Evolutionary conservation across 306 rosid species (phyloP).

Genomic region (Gynostemma pentaphyllum): DNA sequence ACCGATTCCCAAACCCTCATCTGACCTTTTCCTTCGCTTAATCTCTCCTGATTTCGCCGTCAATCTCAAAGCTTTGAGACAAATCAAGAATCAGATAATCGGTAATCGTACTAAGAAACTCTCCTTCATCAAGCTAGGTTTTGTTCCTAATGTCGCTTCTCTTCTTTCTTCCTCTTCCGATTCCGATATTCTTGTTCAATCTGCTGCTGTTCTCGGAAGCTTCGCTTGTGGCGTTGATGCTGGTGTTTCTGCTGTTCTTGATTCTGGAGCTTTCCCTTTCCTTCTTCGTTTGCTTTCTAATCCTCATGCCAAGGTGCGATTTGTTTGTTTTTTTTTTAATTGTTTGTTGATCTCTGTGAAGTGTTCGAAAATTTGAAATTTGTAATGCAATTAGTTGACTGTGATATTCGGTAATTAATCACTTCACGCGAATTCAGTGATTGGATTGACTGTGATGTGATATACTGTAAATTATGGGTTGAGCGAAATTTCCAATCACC

Average conservation of each 20-base stretch:
- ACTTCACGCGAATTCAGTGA: no score
- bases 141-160: slow-evolving; percentile 56
- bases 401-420: no score
- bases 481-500: no score
- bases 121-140: slow-evolving; percentile 70
- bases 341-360: no score
- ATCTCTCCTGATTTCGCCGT: slow-evolving; percentile 43
- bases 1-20: slow-evolving; percentile 24
- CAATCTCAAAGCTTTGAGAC: slow-evolving; percentile 73
- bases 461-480: no score
- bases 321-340: slow-evolving; percentile 3
- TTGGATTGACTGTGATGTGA: no score
- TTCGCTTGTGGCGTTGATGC: slow-evolving; percentile 82
- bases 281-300: slow-evolving; percentile 51
- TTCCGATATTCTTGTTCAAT: slow-evolving; percentile 62
- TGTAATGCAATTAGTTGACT: no score
- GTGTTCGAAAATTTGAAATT: no score
- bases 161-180: slow-evolving; percentile 37
- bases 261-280: slow-evolving; percentile 55
- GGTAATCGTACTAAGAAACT: slow-evolving; percentile 95
- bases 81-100: slow-evolving; percentile 83
- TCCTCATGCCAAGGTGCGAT: slow-evolving; percentile 54
- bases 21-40: slow-evolving; percentile 55
- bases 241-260: slow-evolving; percentile 83
- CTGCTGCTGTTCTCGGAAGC: slow-evolving; percentile 83